A percentile compares a stretch with the other conserved stretches of the same genome.
Conservation (phyloP, 1,284 basidiomycete genomes). For the Ganoderma boninense region DNA sequence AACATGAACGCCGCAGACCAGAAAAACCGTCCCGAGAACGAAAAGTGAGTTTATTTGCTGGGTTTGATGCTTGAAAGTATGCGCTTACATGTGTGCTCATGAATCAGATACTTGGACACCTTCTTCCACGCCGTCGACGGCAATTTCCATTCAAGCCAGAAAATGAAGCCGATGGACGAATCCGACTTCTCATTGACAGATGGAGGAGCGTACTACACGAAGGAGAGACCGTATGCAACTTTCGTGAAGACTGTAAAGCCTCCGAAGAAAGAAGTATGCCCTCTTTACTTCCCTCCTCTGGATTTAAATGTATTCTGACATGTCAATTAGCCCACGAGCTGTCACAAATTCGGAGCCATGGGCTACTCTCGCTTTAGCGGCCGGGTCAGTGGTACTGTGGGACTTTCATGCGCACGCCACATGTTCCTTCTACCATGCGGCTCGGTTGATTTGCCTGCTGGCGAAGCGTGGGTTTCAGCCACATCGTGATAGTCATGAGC, state of each 20-base stretch:
- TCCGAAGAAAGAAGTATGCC: neutral
- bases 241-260: neutral
- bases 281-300: neutral
- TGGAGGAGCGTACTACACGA: neutral
- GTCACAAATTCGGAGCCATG: constrained; percentile 15
- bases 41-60: neutral
- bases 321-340: neutral
- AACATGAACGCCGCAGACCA: constrained; percentile 34
- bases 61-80: neutral
- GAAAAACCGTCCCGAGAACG: neutral
- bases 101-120: neutral
- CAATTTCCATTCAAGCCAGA: neutral
- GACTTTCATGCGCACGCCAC: neutral
- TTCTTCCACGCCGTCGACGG: neutral
- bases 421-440: constrained; percentile 3
- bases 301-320: neutral
- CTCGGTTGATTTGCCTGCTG: neutral
- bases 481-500: too few relatives aligned
- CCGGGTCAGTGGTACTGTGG: neutral
- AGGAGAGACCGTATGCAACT: neutral
- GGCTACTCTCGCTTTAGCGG: constrained; percentile 1
- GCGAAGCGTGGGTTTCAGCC: neutral
- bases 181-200: neutral
- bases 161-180: neutral
- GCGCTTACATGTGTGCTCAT: too few relatives aligned